Base-by-base conservation (phyloP, 1,284 basidiomycete genomes). In the Golubevia pallescens region DNA sequence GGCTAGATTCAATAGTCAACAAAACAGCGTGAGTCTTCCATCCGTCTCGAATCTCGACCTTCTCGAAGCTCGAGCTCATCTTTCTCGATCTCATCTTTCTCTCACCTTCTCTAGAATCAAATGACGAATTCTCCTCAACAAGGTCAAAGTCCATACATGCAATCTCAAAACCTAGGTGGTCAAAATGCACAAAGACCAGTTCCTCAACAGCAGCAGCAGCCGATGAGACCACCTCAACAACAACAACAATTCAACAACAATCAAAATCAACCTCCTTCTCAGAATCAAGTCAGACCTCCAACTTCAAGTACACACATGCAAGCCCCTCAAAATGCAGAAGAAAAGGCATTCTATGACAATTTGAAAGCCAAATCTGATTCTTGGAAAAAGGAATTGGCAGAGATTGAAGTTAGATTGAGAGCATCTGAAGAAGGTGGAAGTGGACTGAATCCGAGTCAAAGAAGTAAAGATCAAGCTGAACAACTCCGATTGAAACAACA, bases 371-470 rank as follows among this genome's bases (percentile, higher is more conserved):
- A 61, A 7, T 19, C 38, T 1, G 70, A 71, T 34, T 60, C 73
- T 2, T 74, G 73, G 2, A 70, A 71, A n/a, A 71, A 68, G 16
- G 75, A 80, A 63, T 71, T 73, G 13, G 71, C 71, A 53, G 61
- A 77, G 16, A 60, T 78, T 63, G 75, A 77, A 77, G 52, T 77
- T 80, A 61, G 76, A 80, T 57, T 70, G 71, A 10, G 68, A 76
- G 21, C 75, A 75, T n/a, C 61, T 77, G 5, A 61, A 70, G 53
- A 57, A 20, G 56, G 34, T 5, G n/a, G n/a, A n/a, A n/a, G n/a
- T n/a, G n/a, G n/a, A n/a, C n/a, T n/a, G n/a, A n/a, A n/a, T n/a
- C n/a, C n/a, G n/a, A n/a, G n/a, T n/a, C n/a, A n/a, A n/a, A 38
- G 34, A 10, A 38, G 10, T 4, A 38, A 38, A 38, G 34, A 38